Base-by-base conservation (phyloP, 2,329 filamentous ascomycete genomes). In the Acarospora socialis region DNA sequence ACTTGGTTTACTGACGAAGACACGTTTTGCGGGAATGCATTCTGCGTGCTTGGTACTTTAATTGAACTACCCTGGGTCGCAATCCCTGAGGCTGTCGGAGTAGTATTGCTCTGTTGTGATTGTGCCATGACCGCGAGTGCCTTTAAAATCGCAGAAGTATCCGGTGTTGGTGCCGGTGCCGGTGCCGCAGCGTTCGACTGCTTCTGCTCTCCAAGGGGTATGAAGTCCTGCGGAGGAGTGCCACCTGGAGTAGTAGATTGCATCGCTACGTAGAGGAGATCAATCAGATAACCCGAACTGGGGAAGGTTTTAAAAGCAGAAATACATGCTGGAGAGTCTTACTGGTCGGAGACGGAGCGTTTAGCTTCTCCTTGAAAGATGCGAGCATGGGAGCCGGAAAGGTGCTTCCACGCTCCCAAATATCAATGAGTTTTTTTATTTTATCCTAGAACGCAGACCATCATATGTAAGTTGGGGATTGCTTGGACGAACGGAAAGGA, bases 381-480 rank as follows among this genome's bases (percentile, higher is more conserved):
- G 61, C 54, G 46, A 98, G 71, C 73, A 93, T 77, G 33, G 75
- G 57, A 24, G 68, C 54, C 16, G 90, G 84, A 56, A 98, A 95
- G 14, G 86, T 95, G 52, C 80, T 77, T 43, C 82, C 83, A 51
- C 90, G 90, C 54, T 94, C 86, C 90, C 90, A 98, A 45, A 98
- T 98, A 53, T 93, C 86, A 60, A 95, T 66, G 46, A 98, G 71
- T 56, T 95, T 95, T 53, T 69, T 77, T 57, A 95, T 87, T 65
- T 94, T 95, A 55, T 92, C 83, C 81, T 90, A 78, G 65, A 75
- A 53, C 44, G 52, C 42, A 52, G 50, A 53, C n/a, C n/a, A 46
- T 38, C 37, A 57, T 57, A 60, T 51, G 65, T 69, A 63, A 69
- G 65, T 63, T 43, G 48, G 37, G 35, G 41, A 48, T 49, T 46